Evolutionary conservation across 1,139 yeast genomes (phyloP).

Genomic region (Zygosaccharomyces pseudobailii): DNA sequence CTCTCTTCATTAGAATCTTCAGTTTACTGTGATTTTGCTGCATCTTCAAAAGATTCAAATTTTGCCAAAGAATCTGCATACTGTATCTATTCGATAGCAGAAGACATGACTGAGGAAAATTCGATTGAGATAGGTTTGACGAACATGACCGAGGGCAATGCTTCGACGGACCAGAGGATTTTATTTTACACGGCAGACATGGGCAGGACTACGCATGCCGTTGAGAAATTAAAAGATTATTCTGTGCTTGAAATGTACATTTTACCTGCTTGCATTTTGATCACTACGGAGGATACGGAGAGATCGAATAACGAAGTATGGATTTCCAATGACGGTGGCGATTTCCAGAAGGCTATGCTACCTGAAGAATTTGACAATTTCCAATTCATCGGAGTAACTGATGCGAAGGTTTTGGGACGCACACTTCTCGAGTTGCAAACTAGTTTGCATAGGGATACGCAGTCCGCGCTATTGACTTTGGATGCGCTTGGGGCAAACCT

Average conservation of each 20-base stretch:
- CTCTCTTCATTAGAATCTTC: background rate
- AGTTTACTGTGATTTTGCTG: constrained; percentile 3
- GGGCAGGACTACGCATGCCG: constrained; percentile 14
- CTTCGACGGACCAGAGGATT: background rate
- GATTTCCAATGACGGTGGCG: constrained; percentile 25
- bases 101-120: background rate
- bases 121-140: too few relatives aligned
- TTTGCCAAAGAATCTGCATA: constrained; percentile 12
- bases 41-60: constrained; percentile 10
- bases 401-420: background rate
- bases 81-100: constrained; percentile 9
- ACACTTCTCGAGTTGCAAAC: constrained; percentile 11
- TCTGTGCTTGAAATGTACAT: constrained; percentile 12
- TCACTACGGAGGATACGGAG: constrained; percentile 19
- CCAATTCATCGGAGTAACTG: background rate
- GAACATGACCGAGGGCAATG: background rate
- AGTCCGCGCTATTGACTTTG: constrained; percentile 21
- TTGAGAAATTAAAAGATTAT: constrained; percentile 19
- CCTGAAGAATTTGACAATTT: constrained; percentile 24
- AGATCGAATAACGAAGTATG: constrained; percentile 22
- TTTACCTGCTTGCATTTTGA: constrained; percentile 19
- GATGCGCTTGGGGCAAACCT: constrained; percentile 31
- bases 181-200: constrained; percentile 11
- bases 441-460: constrained; percentile 1
- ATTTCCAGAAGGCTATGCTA: constrained; percentile 22